phyloP scores from a whole-genome alignment of 2,329 filamentous ascomycete species.

The Fusarium setosum region DNA sequence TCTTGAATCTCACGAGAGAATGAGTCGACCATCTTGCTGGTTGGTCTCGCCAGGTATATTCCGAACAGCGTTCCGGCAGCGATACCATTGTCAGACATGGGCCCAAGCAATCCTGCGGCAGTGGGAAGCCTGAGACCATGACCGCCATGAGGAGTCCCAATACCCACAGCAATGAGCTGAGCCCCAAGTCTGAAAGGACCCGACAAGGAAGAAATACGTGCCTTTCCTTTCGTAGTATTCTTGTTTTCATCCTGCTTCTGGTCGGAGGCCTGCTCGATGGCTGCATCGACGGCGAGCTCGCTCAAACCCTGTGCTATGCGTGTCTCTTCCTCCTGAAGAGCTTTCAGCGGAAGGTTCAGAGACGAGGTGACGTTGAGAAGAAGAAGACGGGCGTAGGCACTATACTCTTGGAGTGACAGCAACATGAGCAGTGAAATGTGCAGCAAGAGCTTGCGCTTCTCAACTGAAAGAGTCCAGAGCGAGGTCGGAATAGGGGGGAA shows the following conservation, averaged over 20 bases:
- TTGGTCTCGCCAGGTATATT: slow-evolving; percentile 88
- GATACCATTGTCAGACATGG: slow-evolving; percentile 81
- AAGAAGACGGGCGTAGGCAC: slow-evolving; percentile 77
- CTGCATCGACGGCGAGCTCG: slow-evolving; percentile 71
- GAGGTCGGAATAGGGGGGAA: slow-evolving; percentile 71
- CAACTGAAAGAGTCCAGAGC: slow-evolving; percentile 68
- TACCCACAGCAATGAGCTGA: slow-evolving; percentile 79
- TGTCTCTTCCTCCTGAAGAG: slow-evolving; percentile 77
- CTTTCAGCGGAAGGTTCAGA: slow-evolving; percentile 72
- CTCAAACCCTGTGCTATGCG: slow-evolving; percentile 81
- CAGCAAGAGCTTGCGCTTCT: slow-evolving; percentile 74
- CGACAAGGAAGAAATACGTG: slow-evolving; percentile 59
- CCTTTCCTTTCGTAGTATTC: slow-evolving; percentile 76
- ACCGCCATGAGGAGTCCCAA: slow-evolving; percentile 83
- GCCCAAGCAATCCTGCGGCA: slow-evolving; percentile 82
- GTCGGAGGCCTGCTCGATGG: slow-evolving; percentile 44
- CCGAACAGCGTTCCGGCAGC: slow-evolving; percentile 89
- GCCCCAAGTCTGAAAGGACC: slow-evolving; percentile 75
- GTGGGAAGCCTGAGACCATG: slow-evolving; percentile 79
- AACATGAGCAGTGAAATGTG: slow-evolving; percentile 79
- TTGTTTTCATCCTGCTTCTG: slow-evolving; percentile 69
- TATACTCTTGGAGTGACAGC: slow-evolving; percentile 82
- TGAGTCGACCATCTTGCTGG: slow-evolving; percentile 87
- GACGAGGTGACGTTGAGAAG: slow-evolving; percentile 78
- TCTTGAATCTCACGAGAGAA: slow-evolving; percentile 89